Evolutionary conservation across 2,329 filamentous ascomycete genomes (phyloP), one percentile per base, ranked within the genome.

Genomic region (Sporothrix variecibatus): DNA sequence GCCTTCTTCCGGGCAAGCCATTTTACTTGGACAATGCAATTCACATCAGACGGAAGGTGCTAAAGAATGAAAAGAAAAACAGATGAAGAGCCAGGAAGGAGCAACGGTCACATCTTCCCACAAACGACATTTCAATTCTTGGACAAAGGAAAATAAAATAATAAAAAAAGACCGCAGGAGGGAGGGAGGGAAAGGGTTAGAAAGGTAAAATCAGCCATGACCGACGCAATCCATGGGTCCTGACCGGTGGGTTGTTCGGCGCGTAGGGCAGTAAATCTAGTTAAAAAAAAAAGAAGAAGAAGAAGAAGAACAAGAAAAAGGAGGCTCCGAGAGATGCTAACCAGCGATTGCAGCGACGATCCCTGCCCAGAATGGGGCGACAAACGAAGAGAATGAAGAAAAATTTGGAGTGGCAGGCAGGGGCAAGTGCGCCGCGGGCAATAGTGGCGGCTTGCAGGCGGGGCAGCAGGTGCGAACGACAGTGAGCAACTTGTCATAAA

Each of bases 361-460:
- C 49, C 26, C 26, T 46, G 34, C 71, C 26, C 49, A 67, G 49
- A 68, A 43, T 46, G 23, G 60, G 26, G 46, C 62, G 49, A 38
- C 34, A 58, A 68, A 67, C 34, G 60, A 72, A 68, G 71, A 65
- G 65, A 71, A n/a, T 34, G 12, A 38, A 58, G n/a, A 26, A 23
- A 26, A 23, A 53, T 11, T 23, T 23, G 11, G n/a, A 65, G 62
- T 12, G 38, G 38, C 62, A 46, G 62, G n/a, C 62, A 65, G 62
- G 62, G 38, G 62, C 62, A 65, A 65, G 38, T 28, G 15, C 28
- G 56, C 56, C 56, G 20, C 62, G 20, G 34, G 60, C 60, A 64
- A 26, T 23, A 40, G 34, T 64, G 58, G 40, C 26, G 3, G 31
- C 43, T 8, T 56, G 31, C 11, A 49, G 23, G 64, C 40, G 64